phyloP scores from a whole-genome alignment of 202 grass and related monocot genomes.

The Panicum virgatum region DNA sequence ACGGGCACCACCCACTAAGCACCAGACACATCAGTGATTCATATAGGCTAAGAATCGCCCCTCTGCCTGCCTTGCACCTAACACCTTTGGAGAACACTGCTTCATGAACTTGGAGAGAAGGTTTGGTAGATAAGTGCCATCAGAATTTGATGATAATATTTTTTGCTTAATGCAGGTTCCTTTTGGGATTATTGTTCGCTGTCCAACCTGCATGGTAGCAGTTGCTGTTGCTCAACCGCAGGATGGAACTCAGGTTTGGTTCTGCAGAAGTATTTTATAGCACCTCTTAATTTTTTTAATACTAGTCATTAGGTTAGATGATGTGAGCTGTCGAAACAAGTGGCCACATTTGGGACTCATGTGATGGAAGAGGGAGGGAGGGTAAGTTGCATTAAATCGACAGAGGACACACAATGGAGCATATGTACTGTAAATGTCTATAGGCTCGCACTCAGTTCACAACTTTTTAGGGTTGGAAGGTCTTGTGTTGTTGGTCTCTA shows the following conservation, averaged over 20 bases:
- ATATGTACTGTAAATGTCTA: background rate
- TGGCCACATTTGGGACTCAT: background rate
- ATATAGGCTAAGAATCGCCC: background rate
- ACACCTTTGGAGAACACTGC: background rate
- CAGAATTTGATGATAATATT: background rate
- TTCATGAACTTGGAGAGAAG: background rate
- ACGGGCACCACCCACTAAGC: background rate
- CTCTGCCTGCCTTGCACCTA: background rate
- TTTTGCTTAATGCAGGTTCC: constrained; percentile 59
- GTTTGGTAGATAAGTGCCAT: background rate
- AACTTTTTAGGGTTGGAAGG: background rate
- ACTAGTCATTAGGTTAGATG: background rate
- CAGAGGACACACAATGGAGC: background rate
- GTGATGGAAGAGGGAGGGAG: background rate
- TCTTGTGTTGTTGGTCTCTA: constrained; percentile 4
- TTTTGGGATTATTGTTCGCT: constrained; percentile 75
- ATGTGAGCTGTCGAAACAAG: background rate
- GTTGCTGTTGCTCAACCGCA: constrained; percentile 90
- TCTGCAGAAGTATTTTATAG: constrained; percentile 2
- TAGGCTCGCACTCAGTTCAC: background rate
- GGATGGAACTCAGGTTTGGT: constrained; percentile 78
- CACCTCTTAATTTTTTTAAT: background rate
- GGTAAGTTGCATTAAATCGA: background rate
- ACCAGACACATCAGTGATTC: background rate
- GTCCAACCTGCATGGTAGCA: constrained; percentile 89